These are phyloP conservation scores for Ogataea ganodermae DNA, from an alignment of 805 yeast genomes.

Conservation along the genomic window DNA sequence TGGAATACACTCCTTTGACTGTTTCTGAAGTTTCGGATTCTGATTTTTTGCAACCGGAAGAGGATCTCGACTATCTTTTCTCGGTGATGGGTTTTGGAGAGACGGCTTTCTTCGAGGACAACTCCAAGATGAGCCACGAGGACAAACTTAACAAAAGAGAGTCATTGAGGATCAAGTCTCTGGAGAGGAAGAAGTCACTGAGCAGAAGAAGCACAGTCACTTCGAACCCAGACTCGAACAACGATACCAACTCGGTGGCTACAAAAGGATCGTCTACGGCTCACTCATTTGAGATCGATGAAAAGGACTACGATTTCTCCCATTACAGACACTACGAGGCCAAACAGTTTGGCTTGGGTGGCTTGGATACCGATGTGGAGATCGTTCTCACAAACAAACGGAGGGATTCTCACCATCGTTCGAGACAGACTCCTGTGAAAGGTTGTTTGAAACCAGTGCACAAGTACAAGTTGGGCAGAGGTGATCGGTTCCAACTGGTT, in stretches of 20 bases:
- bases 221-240: slow-evolving; percentile 18
- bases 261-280: slow-evolving; percentile 19
- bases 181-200: slow-evolving; percentile 38
- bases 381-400: slow-evolving; percentile 11
- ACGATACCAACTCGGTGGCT: slow-evolving; percentile 18
- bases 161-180: slow-evolving; percentile 39
- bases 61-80: slow-evolving; percentile 41
- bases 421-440: neutral
- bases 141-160: slow-evolving; percentile 34
- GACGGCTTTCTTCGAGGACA: slow-evolving; percentile 37
- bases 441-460: slow-evolving; percentile 14
- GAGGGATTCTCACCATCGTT: slow-evolving; percentile 1
- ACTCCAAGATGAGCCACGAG: slow-evolving; percentile 26
- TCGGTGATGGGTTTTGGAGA: slow-evolving; percentile 43
- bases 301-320: slow-evolving; percentile 20
- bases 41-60: slow-evolving; percentile 17
- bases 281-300: slow-evolving; percentile 25
- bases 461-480: neutral
- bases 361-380: slow-evolving; percentile 7
- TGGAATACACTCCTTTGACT: neutral
- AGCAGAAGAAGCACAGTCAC: slow-evolving; percentile 32
- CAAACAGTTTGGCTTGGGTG: slow-evolving; percentile 13
- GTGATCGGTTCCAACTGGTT: neutral
- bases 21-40: slow-evolving; percentile 2
- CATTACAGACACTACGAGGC: slow-evolving; percentile 24